These are phyloP conservation scores for Eucommia ulmoides DNA, from an alignment of 257 asterid genomes.

Conservation along the genomic window DNA sequence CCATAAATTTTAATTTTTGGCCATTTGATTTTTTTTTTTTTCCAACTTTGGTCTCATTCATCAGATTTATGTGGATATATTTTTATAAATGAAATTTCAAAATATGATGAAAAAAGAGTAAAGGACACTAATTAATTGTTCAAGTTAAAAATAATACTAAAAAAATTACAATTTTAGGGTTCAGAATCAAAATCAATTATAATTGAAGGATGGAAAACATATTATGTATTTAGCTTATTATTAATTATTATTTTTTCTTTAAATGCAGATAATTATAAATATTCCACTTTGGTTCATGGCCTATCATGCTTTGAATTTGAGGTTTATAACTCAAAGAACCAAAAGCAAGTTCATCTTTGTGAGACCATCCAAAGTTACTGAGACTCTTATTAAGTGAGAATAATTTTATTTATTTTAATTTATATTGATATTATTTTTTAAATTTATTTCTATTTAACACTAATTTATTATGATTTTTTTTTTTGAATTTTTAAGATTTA, in stretches of 20 bases:
- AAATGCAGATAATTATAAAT: slow-evolving; percentile 75
- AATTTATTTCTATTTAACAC: background rate
- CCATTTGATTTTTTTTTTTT: background rate
- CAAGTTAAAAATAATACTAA: too few species aligned
- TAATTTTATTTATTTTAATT: background rate
- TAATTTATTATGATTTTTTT: slow-evolving; percentile 3
- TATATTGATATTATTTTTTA: background rate
- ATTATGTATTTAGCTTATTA: too few species aligned
- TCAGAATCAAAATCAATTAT: background rate
- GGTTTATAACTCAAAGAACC: slow-evolving; percentile 47
- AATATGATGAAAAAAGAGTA: too few species aligned
- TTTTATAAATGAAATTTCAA: too few species aligned
- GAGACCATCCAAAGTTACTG: slow-evolving; percentile 59
- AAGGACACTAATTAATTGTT: too few species aligned
- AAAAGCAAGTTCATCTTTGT: slow-evolving; percentile 43
- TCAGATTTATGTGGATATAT: too few species aligned
- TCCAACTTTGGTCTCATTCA: background rate
- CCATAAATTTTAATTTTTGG: background rate
- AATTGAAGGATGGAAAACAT: too few species aligned
- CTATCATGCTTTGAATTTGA: slow-evolving; percentile 40
- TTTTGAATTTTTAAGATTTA: too few species aligned
- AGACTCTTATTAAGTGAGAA: slow-evolving; percentile 61
- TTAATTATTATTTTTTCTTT: too few species aligned
- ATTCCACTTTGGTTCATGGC: slow-evolving; percentile 65
- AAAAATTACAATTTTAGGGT: too few species aligned